phyloP scores from a whole-genome alignment of 192 early-diverging fungal genomes.

The Borealophlyctis nickersoniae region DNA sequence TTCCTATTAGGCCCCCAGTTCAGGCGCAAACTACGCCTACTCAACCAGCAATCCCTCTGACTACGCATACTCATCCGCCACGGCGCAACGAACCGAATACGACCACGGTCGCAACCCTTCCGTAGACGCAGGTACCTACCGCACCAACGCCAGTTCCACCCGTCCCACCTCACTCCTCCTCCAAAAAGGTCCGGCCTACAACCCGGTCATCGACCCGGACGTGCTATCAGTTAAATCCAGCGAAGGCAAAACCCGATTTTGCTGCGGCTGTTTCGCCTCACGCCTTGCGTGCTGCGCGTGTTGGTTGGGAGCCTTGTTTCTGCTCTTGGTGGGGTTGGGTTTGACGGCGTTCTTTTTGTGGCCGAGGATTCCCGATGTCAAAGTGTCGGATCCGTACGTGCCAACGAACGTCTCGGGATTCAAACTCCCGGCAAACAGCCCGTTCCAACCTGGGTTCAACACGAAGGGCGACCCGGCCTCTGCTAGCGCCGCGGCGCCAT shows the following conservation, averaged over 20 bases:
- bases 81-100: no score
- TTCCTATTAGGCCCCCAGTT: no score
- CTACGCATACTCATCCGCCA: no score
- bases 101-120: no score
- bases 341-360: conserved; percentile 31
- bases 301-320: conserved; percentile 3
- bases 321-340: conserved; percentile 26
- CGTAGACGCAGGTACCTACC: no score
- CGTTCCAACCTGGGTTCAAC: conserved; percentile 1
- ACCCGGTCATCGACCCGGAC: no score
- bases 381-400: conserved; percentile 19
- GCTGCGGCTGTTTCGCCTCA: conserved; percentile 31
- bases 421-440: conserved; percentile 1
- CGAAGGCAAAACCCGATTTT: conserved; percentile 26
- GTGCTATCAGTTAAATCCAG: no score
- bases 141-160: no score
- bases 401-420: not conserved
- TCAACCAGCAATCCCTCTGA: no score
- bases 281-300: conserved; percentile 4
- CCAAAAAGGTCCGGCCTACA: no score
- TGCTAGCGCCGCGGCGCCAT: conserved; percentile 12
- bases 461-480: not conserved
- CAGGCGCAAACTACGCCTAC: no score
- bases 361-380: conserved; percentile 26
- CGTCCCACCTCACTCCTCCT: no score